A percentile compares a stretch with the other conserved stretches of the same genome.
These are phyloP conservation scores for Epichloe typhina DNA, from an alignment of 2,329 filamentous ascomycete genomes.

Conservation along the genomic window DNA sequence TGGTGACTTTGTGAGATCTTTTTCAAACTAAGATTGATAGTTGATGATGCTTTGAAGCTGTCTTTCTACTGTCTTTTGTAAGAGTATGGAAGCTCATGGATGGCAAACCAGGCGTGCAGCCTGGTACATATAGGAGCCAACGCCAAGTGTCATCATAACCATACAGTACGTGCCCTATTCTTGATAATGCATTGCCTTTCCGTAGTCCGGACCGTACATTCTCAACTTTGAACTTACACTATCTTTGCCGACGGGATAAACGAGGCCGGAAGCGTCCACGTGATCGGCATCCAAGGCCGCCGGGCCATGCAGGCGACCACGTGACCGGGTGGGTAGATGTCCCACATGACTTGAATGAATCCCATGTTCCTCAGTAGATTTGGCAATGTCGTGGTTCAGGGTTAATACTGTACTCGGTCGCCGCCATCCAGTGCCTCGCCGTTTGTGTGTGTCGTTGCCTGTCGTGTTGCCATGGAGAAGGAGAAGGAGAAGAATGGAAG, in stretches of 20 bases:
- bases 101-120: background rate
- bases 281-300: slow-evolving; percentile 4
- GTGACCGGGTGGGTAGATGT: slow-evolving; percentile 1
- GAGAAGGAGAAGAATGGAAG: no score
- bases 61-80: background rate
- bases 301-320: background rate
- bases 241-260: background rate
- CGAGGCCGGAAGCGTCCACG: slow-evolving; percentile 4
- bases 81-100: background rate
- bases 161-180: background rate
- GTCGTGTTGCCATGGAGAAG: no score
- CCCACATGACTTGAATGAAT: background rate
- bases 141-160: no score
- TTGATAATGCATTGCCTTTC: background rate
- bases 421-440: no score
- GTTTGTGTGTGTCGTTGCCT: no score
- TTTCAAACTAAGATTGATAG: background rate
- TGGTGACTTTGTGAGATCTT: background rate
- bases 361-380: no score
- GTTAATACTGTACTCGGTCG: no score
- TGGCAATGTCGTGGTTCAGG: no score
- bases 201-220: no score
- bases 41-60: background rate
- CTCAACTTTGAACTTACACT: background rate
- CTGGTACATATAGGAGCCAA: background rate